Evolutionary conservation across 768 basidiomycete genomes (phyloP).

Genomic region (Kwoniella mangroviensis): DNA sequence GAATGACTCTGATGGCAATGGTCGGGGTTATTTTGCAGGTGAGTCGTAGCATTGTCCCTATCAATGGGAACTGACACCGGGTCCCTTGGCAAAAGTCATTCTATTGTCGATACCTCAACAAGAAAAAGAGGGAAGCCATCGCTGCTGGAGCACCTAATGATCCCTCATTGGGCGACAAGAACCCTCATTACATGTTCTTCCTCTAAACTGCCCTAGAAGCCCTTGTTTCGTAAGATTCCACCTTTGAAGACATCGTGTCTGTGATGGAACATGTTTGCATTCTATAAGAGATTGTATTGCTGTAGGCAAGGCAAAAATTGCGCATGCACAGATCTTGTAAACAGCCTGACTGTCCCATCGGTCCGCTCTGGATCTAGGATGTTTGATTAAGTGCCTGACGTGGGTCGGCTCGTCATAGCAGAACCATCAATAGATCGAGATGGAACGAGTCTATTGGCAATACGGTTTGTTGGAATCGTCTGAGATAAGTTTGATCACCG

Average conservation of each 20-base stretch:
- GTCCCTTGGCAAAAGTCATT: neutral
- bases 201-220: slow-evolving; percentile 7
- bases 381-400: too few relatives aligned
- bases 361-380: too few relatives aligned
- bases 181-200: slow-evolving; percentile 40
- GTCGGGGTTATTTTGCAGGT: slow-evolving; percentile 4
- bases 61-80: neutral
- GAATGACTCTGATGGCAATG: slow-evolving; percentile 19
- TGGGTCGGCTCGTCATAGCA: slow-evolving; percentile 3
- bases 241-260: neutral
- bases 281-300: neutral
- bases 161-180: slow-evolving; percentile 38
- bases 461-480: too few relatives aligned
- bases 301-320: neutral
- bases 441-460: too few relatives aligned
- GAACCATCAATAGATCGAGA: too few relatives aligned
- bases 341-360: neutral
- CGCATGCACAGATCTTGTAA: neutral
- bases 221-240: neutral
- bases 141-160: slow-evolving; percentile 39
- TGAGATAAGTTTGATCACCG: too few relatives aligned
- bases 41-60: neutral
- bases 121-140: slow-evolving; percentile 22
- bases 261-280: too few relatives aligned
- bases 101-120: slow-evolving; percentile 24